Conservation (phyloP, 208 protist species). For the Wallacemonas sp. region DNA sequence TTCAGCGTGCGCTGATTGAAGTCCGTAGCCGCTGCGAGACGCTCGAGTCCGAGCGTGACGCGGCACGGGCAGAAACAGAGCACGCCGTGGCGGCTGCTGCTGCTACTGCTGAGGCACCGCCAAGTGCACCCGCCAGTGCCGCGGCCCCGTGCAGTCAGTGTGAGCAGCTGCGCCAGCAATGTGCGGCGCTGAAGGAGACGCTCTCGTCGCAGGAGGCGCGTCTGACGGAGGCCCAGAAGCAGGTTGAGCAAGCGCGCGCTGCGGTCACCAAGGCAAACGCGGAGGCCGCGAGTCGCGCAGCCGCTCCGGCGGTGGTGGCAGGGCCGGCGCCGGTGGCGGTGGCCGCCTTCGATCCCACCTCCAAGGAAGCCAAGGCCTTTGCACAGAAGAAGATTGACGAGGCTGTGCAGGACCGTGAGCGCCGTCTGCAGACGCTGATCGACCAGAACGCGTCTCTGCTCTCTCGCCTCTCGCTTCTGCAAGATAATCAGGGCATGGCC, state of each 20-base stretch:
- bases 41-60: background rate
- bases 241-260: constrained; percentile 13
- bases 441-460: constrained; percentile 46
- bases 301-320: constrained; percentile 9
- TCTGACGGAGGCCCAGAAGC: constrained; percentile 26
- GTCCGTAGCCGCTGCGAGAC: background rate
- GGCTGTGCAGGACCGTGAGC: constrained; percentile 37
- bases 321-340: background rate
- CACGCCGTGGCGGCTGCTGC: constrained; percentile 1
- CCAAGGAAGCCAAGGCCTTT: constrained; percentile 36
- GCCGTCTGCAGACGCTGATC: constrained; percentile 34
- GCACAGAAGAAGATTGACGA: constrained; percentile 34
- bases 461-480: constrained; percentile 43
- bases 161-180: background rate
- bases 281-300: background rate
- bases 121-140: background rate
- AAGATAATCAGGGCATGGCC: constrained; percentile 39
- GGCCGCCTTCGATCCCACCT: constrained; percentile 18
- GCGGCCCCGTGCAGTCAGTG: background rate
- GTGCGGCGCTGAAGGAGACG: constrained; percentile 16
- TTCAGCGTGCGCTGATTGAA: background rate
- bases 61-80: background rate
- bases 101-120: background rate
- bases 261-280: background rate
- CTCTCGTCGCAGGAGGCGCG: constrained; percentile 23